Conservation (phyloP, 2,329 filamentous ascomycete species). For the Alternaria triticina region DNA sequence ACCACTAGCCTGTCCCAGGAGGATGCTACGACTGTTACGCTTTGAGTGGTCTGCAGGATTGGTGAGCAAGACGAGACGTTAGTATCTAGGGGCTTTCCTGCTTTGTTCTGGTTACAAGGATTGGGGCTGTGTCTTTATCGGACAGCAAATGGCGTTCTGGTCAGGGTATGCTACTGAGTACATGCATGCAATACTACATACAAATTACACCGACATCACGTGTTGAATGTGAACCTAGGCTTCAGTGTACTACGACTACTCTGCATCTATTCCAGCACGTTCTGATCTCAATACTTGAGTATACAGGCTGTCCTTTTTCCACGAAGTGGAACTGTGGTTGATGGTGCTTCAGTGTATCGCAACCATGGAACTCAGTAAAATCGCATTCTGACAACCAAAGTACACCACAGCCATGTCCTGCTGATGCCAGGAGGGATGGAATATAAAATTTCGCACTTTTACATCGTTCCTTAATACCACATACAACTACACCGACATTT, state of each 20-base stretch:
- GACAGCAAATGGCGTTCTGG: conserved; percentile 32
- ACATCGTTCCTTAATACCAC: background rate
- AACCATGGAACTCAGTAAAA: background rate
- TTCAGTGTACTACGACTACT: background rate
- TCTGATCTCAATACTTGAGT: background rate
- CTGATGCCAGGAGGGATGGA: background rate
- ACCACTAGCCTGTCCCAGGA: conserved; percentile 29
- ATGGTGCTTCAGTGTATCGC: background rate
- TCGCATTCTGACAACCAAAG: background rate
- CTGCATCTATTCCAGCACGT: background rate
- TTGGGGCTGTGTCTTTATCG: conserved; percentile 19
- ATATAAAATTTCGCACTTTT: background rate
- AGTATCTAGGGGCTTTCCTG: conserved; percentile 19
- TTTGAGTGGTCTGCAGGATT: conserved; percentile 27
- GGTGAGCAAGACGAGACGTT: conserved; percentile 15
- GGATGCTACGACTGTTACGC: conserved; percentile 41
- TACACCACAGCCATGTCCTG: background rate
- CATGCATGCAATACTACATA: conserved; percentile 5
- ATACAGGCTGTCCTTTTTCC: background rate
- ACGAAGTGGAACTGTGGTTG: background rate
- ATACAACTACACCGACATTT: background rate
- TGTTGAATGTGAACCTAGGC: background rate
- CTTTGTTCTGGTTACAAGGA: conserved; percentile 28
- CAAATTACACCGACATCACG: background rate
- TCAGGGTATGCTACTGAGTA: conserved; percentile 18